These are phyloP conservation scores for Darksidea phi DNA, from an alignment of 495 filamentous ascomycete species.

Conservation along the genomic window DNA sequence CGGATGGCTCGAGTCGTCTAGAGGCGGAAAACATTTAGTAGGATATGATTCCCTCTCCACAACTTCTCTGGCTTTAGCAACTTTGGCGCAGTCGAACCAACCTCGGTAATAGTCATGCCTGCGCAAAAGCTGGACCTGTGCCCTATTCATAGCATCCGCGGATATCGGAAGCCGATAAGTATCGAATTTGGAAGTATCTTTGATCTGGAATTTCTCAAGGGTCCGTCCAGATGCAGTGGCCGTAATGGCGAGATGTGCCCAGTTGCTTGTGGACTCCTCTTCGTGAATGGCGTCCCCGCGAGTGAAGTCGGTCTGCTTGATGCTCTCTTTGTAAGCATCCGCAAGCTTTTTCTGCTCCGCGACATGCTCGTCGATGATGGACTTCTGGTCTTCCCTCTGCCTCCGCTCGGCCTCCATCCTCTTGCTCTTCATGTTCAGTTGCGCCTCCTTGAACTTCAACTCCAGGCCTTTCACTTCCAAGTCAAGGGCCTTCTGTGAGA, in stretches of 20 bases:
- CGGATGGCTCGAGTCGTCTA: background rate
- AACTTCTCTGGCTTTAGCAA: background rate
- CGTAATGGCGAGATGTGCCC: no score
- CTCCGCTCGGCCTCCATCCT: background rate
- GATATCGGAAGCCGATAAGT: background rate
- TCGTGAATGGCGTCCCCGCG: background rate
- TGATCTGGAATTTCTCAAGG: background rate
- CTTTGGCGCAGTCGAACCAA: background rate
- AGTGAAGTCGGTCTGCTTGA: background rate
- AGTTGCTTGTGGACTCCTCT: background rate
- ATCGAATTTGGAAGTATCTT: background rate
- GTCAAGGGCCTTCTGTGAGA: background rate
- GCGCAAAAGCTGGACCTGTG: background rate
- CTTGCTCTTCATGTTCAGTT: background rate
- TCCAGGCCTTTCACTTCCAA: background rate
- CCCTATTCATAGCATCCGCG: background rate
- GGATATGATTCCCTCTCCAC: background rate
- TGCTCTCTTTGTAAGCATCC: background rate
- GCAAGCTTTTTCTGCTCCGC: background rate
- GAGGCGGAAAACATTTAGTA: background rate
- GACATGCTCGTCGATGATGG: background rate
- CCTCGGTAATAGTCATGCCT: background rate
- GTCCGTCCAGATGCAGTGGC: background rate
- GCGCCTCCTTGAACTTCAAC: background rate
- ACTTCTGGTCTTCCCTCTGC: background rate